These are phyloP conservation scores for Cladorrhinum sp. DNA, from an alignment of 2,329 filamentous ascomycete genomes.

Conservation along the genomic window DNA sequence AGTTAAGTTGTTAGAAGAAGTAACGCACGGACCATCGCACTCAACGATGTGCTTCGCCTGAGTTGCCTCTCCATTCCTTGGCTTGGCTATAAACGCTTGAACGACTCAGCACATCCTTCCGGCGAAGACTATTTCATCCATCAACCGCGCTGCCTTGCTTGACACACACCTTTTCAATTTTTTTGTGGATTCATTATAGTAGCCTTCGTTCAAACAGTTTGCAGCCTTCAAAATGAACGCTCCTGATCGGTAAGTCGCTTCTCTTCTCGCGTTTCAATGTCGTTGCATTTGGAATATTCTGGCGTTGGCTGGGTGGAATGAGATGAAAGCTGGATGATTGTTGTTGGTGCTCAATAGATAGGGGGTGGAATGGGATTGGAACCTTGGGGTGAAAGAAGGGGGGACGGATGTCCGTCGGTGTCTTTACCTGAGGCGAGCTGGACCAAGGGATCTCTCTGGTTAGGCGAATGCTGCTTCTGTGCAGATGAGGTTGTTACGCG, in stretches of 20 bases:
- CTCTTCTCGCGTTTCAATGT: not conserved
- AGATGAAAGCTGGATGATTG: not conserved
- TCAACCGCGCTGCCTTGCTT: not conserved
- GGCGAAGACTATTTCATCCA: not conserved
- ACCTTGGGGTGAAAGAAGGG: too few species aligned
- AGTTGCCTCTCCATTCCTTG: not conserved
- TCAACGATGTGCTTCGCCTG: not conserved
- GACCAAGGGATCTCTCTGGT: too few species aligned
- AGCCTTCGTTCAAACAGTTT: not conserved
- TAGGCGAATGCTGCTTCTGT: too few species aligned
- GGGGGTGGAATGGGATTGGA: too few species aligned
- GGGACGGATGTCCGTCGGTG: too few species aligned
- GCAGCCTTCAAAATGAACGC: conserved; percentile 25
- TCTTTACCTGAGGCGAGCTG: too few species aligned
- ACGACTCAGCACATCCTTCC: not conserved
- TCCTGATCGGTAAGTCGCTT: conserved; percentile 26
- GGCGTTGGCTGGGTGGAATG: not conserved
- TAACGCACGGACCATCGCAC: not conserved
- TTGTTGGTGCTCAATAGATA: not conserved
- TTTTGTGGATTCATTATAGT: not conserved
- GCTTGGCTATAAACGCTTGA: not conserved
- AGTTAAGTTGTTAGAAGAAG: not conserved
- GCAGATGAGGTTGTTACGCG: too few species aligned
- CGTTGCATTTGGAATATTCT: not conserved
- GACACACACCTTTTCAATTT: not conserved